A percentile compares a stretch with the other conserved stretches of the same genome.
Evolutionary conservation across 768 basidiomycete genomes (phyloP).

Genomic region (Trametes gibbosa): DNA sequence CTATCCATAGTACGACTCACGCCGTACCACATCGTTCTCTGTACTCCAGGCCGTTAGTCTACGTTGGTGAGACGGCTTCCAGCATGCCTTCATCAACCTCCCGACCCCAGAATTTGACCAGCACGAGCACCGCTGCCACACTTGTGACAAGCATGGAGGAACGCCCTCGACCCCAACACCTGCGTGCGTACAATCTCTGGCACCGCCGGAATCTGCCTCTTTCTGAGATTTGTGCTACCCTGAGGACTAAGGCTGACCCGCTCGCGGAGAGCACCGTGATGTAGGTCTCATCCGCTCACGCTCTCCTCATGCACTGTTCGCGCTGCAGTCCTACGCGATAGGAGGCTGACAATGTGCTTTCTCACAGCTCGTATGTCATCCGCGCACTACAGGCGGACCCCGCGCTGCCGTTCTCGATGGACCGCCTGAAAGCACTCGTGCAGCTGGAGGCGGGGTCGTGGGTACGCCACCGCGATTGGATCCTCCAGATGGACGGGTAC

Average conservation of each 20-base stretch:
- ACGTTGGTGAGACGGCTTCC: not conserved
- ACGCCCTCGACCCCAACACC: conserved; percentile 29
- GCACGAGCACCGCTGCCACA: not conserved
- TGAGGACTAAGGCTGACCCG: conserved; percentile 38
- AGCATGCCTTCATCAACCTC: not conserved
- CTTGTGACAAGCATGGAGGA: not conserved
- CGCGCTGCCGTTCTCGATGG: conserved; percentile 36
- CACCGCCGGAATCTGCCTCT: conserved; percentile 35
- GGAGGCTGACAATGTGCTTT: not conserved
- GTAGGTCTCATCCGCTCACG: conserved; percentile 28
- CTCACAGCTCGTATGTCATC: conserved; percentile 37
- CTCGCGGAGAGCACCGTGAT: conserved; percentile 47
- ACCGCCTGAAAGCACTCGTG: conserved; percentile 35
- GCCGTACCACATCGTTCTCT: not conserved
- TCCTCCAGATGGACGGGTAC: conserved; percentile 24
- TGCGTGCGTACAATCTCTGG: conserved; percentile 48
- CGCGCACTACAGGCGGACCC: conserved; percentile 40
- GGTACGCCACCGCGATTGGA: conserved; percentile 40
- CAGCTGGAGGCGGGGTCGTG: conserved; percentile 41
- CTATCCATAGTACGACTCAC: not conserved
- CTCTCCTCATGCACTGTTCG: too few relatives aligned
- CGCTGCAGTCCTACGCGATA: too few relatives aligned
- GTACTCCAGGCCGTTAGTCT: not conserved
- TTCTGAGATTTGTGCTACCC: conserved; percentile 37
- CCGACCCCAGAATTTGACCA: not conserved